Conservation (phyloP, 75 land plant species). For the Pinus taeda region DNA sequence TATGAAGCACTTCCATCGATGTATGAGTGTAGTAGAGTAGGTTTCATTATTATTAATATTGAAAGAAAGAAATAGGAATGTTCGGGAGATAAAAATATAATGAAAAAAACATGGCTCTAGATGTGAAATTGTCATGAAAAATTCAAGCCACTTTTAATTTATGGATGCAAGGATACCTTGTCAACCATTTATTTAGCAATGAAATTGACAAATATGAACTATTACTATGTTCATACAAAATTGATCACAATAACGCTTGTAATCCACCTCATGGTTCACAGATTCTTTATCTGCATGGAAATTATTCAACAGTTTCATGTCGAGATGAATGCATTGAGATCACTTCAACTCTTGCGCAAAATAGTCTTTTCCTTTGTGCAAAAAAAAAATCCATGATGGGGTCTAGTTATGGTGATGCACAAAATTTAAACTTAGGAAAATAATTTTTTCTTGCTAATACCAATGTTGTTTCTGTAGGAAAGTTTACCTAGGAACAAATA, state of each 20-base stretch:
- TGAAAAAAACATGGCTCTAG: conserved; percentile 48
- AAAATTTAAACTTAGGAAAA: conserved; percentile 12
- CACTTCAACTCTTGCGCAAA: conserved; percentile 37
- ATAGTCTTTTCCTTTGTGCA: conserved; percentile 45
- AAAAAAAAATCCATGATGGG: conserved; percentile 22
- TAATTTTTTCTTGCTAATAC: conserved; percentile 39
- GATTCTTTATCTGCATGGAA: conserved; percentile 10
- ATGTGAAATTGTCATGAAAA: conserved; percentile 19
- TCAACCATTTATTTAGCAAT: conserved; percentile 15
- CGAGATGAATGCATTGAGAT: conserved; percentile 38
- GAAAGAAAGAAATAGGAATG: background rate
- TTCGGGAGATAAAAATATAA: conserved; percentile 8
- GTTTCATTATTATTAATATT: conserved; percentile 11
- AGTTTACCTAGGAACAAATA: conserved; percentile 9
- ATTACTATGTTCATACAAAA: conserved; percentile 24
- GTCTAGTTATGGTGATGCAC: conserved; percentile 10
- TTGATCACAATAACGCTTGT: conserved; percentile 6
- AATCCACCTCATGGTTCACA: conserved; percentile 9
- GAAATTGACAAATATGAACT: conserved; percentile 42
- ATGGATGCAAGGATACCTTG: conserved; percentile 17
- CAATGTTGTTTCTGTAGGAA: conserved; percentile 33
- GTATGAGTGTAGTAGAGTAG: conserved; percentile 73
- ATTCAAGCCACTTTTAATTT: conserved; percentile 18
- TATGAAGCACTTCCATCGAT: conserved; percentile 28
- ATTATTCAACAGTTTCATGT: conserved; percentile 18